Percentiles rank a stretch among this genome's conserved stretches.
phyloP scores from a whole-genome alignment of 352 stramenopile species.

The Globisporangium paroecandrum region DNA sequence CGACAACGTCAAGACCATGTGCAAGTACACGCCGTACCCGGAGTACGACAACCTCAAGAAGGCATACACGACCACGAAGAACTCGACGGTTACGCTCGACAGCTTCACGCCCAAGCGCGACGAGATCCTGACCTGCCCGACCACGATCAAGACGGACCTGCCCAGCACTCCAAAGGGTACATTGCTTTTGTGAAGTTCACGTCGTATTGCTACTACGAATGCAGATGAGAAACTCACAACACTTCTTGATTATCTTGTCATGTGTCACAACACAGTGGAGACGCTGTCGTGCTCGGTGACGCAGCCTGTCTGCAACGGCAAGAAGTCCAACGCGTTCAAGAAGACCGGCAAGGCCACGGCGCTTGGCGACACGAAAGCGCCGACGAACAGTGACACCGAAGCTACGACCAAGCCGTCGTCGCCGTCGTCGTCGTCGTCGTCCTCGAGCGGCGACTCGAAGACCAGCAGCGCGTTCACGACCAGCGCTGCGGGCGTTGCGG shows the following conservation, averaged over 20 bases:
- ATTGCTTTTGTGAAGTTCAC: not conserved
- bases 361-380: conserved; percentile 11
- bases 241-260: not conserved
- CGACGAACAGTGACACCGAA: conserved; percentile 13
- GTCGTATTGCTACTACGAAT: not conserved
- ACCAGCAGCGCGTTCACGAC: not conserved
- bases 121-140: conserved; percentile 41
- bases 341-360: conserved; percentile 23
- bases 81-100: conserved; percentile 44
- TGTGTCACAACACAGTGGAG: conserved; percentile 25
- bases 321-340: conserved; percentile 52
- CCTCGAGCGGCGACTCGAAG: not conserved
- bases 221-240: not conserved
- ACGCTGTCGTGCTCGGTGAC: conserved; percentile 41
- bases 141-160: conserved; percentile 26
- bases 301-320: conserved; percentile 58
- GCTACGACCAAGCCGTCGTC: conserved; percentile 1
- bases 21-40: conserved; percentile 63
- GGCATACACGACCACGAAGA: conserved; percentile 65
- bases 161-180: conserved; percentile 34
- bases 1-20: conserved; percentile 52
- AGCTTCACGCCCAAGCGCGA: conserved; percentile 34
- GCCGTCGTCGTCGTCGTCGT: not conserved
- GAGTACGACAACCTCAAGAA: conserved; percentile 71
- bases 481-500: not conserved